Evolutionary conservation across 768 basidiomycete species (phyloP).

Genomic region (Mrakia hoshinonis): DNA sequence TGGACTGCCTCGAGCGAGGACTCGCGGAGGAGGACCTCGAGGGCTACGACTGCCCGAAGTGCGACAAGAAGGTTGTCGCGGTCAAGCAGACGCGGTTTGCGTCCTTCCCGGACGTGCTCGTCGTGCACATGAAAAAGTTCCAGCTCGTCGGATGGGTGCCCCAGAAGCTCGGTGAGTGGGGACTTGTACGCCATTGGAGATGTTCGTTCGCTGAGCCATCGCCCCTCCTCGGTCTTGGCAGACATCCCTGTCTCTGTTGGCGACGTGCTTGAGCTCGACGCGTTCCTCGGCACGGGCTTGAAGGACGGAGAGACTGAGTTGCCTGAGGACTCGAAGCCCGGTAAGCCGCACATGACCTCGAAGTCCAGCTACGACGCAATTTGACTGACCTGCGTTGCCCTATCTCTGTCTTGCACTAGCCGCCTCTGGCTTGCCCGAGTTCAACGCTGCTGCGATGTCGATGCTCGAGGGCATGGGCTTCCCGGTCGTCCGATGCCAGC

Average conservation of each 20-base stretch:
- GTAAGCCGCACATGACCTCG: neutral
- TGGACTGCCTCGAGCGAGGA: conserved; percentile 43
- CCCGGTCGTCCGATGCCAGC: conserved; percentile 72
- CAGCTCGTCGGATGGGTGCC: conserved; percentile 96
- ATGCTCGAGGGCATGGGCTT: conserved; percentile 88
- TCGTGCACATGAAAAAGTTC: conserved; percentile 88
- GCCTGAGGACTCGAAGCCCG: conserved; percentile 46
- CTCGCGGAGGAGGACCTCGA: conserved; percentile 59
- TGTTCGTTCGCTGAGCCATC: neutral
- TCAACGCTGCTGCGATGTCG: conserved; percentile 64
- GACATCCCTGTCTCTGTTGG: conserved; percentile 80
- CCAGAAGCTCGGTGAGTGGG: conserved; percentile 64
- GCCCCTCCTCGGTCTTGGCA: conserved; percentile 36
- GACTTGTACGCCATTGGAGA: neutral
- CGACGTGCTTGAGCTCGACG: conserved; percentile 55
- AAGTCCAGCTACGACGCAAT: neutral
- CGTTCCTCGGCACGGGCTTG: conserved; percentile 61
- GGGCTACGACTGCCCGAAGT: conserved; percentile 54
- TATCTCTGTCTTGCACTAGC: conserved; percentile 36
- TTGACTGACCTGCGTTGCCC: neutral
- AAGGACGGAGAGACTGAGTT: conserved; percentile 62
- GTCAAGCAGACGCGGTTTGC: conserved; percentile 69
- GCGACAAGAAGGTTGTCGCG: conserved; percentile 59
- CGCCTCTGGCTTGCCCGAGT: conserved; percentile 50
- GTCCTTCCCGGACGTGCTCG: conserved; percentile 78